A percentile compares a stretch with the other conserved stretches of the same genome.
These are phyloP conservation scores for Eryngium alpinum DNA, from an alignment of 140 eudicot genomes.

Conservation along the genomic window DNA sequence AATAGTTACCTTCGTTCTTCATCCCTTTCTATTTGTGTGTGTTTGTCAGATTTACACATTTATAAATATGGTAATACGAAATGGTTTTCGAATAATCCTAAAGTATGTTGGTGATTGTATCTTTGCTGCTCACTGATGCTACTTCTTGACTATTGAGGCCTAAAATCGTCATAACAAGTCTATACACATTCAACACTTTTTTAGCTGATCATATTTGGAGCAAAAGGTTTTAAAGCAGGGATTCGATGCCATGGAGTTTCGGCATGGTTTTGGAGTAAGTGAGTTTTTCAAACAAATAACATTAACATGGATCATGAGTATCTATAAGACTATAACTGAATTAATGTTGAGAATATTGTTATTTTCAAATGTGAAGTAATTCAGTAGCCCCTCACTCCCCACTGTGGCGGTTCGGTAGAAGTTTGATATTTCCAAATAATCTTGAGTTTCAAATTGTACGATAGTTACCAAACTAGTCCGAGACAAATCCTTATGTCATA, in stretches of 20 bases:
- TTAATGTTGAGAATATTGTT: background rate
- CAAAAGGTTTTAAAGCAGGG: constrained; percentile 75
- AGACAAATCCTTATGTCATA: too few relatives aligned
- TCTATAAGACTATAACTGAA: background rate
- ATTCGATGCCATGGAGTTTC: constrained; percentile 88
- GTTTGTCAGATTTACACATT: background rate
- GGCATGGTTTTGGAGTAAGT: constrained; percentile 99
- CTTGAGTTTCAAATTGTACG: background rate
- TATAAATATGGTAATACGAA: background rate
- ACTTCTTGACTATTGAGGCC: background rate
- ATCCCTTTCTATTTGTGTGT: background rate
- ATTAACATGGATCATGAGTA: too few relatives aligned
- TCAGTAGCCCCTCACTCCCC: background rate
- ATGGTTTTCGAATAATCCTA: background rate
- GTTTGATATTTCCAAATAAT: background rate
- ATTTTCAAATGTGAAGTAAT: background rate
- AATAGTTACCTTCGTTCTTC: background rate
- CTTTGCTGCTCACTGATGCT: background rate
- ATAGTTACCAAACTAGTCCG: background rate
- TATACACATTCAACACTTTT: background rate
- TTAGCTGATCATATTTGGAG: constrained; percentile 72
- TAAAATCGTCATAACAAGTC: background rate
- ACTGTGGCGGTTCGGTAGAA: background rate
- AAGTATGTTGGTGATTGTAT: constrained; percentile 35
- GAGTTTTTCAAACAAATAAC: constrained; percentile 18